Conservation (phyloP, 192 early-diverging fungal genomes). For the Fimicolochytrium jonesii region DNA sequence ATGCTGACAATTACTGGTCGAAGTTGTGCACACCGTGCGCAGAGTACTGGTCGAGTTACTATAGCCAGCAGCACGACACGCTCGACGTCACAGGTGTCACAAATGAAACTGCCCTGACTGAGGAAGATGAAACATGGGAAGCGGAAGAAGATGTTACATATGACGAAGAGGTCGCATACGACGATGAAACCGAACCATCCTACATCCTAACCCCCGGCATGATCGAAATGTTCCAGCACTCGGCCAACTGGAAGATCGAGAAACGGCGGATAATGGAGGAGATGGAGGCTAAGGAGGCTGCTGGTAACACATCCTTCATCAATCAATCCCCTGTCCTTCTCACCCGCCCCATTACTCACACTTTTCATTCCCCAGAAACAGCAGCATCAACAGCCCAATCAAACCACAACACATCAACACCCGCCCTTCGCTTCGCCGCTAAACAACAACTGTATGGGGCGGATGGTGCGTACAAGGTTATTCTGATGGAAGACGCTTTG, state of each 20-base stretch:
- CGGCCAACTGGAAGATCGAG: constrained; percentile 3
- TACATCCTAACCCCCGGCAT: constrained; percentile 5
- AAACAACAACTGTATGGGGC: too few relatives aligned
- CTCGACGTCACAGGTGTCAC: neutral
- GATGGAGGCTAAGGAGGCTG: neutral
- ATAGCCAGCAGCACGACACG: neutral
- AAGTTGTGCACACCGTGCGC: neutral
- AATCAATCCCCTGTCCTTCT: too few relatives aligned
- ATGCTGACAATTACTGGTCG: neutral
- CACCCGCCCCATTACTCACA: too few relatives aligned
- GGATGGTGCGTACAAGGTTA: too few relatives aligned
- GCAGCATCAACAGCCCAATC: too few relatives aligned
- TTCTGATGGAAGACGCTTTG: too few relatives aligned
- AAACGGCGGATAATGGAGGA: neutral
- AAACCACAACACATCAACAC: too few relatives aligned
- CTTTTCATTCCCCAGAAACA: too few relatives aligned
- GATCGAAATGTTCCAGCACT: constrained; percentile 17
- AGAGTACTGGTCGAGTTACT: neutral
- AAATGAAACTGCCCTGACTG: neutral
- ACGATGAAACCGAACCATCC: neutral
- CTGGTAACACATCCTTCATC: too few relatives aligned
- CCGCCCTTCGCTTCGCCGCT: too few relatives aligned
- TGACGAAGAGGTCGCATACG: constrained; percentile 4
- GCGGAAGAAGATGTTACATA: neutral
- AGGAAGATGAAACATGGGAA: neutral